Evolutionary conservation across 257 asterid genomes (phyloP), one percentile per base, ranked within the genome.

Genomic region (Lavandula angustifolia): DNA sequence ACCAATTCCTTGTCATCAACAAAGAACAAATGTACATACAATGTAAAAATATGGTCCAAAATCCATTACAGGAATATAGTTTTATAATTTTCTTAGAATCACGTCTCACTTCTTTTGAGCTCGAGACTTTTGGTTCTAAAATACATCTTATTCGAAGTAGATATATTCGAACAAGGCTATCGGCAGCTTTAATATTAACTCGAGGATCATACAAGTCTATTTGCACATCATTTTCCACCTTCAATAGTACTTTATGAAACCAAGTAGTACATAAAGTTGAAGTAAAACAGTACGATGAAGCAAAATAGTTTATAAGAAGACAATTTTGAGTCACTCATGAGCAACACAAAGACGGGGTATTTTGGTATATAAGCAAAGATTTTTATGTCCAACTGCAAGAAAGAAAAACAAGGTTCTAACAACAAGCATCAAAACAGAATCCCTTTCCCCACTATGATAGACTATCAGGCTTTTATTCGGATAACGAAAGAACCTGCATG

Each of bases 401-500:
- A 35, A 10, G 37, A 49, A 51, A 41, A 43, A 3, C 9, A 10
- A 2, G 9, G 35, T 62, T 51, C 7, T 5, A 18, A 6, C 22
- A 22, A 34, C 48, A 47, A 18, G 50, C 29, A 11, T 37, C 29
- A 40, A 37, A 49, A 46, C 6, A 40, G 58, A 40, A 53, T 7
- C 50, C 17, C 52, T 5, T 1, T 34, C 49, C 75, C 29, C 64
- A 18, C 32, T 16, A 56, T 35, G 13, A 44, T 2, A 41, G 66
- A 18, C 33, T 9, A 29, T 67, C 69, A 70, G 22, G 69, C 75
- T 54, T 70, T 70, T 53, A 70, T 62, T 13, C 69, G 75, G 64
- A 70, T 38, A 53, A 70, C 75, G 14, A 70, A 70, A 17, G 75
- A 70, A 70, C 75, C 75, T 62, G 69, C 50, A 70, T 7, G 31